phyloP scores from a whole-genome alignment of 139 green algal species.

The Coelastrella sp. region DNA sequence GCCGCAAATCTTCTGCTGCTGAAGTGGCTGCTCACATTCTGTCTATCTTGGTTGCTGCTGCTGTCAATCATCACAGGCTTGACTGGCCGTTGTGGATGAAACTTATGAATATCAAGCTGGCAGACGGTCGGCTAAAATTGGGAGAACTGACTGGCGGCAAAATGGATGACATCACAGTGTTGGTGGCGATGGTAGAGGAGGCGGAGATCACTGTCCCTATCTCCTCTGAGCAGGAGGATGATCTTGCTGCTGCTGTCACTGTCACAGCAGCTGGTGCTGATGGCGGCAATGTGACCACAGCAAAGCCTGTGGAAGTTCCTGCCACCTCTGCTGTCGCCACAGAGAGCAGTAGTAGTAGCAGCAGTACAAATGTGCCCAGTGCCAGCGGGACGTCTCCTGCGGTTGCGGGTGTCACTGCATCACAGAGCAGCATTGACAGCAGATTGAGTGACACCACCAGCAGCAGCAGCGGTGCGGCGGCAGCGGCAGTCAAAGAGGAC shows the following conservation, averaged over 20 bases:
- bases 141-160: slow-evolving; percentile 74
- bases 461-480: neutral
- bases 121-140: slow-evolving; percentile 72
- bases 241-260: neutral
- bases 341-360: neutral
- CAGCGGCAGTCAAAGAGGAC: neutral
- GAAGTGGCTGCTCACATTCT: no score
- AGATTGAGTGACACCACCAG: neutral
- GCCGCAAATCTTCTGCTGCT: no score
- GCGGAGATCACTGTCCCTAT: neutral
- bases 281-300: neutral
- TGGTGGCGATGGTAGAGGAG: slow-evolving; percentile 72
- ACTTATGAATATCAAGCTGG: slow-evolving; percentile 61
- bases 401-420: neutral
- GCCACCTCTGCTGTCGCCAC: neutral
- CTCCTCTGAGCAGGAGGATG: slow-evolving; percentile 2
- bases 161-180: slow-evolving; percentile 93
- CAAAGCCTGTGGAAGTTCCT: neutral
- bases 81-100: slow-evolving; percentile 89
- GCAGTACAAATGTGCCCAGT: neutral
- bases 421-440: neutral
- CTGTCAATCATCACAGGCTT: slow-evolving; percentile 45
- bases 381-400: neutral
- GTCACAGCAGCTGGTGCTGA: neutral
- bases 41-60: neutral